Evolutionary conservation across 2,329 filamentous ascomycete species (phyloP).

Genomic region (Alternaria ethzedia): DNA sequence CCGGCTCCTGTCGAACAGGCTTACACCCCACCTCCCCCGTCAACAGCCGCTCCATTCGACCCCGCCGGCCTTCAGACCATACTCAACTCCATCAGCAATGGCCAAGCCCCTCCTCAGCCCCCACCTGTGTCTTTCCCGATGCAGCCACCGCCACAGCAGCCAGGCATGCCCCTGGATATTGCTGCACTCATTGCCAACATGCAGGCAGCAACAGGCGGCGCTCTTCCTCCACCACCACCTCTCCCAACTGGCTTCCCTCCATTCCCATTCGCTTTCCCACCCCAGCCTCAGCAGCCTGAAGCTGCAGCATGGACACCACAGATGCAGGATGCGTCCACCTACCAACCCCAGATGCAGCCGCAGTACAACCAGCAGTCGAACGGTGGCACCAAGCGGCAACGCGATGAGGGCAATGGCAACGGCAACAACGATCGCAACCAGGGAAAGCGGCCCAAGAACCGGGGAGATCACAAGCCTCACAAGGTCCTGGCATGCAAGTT

Average conservation of each 20-base stretch:
- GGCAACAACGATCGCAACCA: conserved; percentile 49
- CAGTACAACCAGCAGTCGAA: conserved; percentile 38
- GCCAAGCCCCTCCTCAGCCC: conserved; percentile 20
- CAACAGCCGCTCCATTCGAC: conserved; percentile 29
- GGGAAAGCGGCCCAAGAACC: conserved; percentile 57
- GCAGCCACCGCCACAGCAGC: conserved; percentile 22
- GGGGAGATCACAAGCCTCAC: conserved; percentile 36
- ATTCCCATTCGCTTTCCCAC: conserved; percentile 21
- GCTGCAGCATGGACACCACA: conserved; percentile 20
- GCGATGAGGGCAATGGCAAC: conserved; percentile 37
- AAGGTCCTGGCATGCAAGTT: conserved; percentile 66
- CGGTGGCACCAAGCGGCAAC: conserved; percentile 44
- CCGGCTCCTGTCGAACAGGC: conserved; percentile 19
- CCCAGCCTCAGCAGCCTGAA: conserved; percentile 17
- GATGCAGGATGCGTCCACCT: conserved; percentile 13
- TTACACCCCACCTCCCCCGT: conserved; percentile 28
- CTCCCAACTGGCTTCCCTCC: conserved; percentile 28
- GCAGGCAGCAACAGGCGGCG: conserved; percentile 22
- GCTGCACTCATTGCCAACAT: conserved; percentile 34
- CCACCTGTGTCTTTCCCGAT: conserved; percentile 16
- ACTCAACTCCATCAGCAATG: conserved; percentile 26
- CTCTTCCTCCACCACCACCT: conserved; percentile 32
- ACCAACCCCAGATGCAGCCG: conserved; percentile 16
- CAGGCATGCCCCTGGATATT: conserved; percentile 26
- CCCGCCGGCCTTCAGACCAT: conserved; percentile 38